Evolutionary conservation across 192 early-diverging fungal species (phyloP).

Genomic region (Coemansia sp.): DNA sequence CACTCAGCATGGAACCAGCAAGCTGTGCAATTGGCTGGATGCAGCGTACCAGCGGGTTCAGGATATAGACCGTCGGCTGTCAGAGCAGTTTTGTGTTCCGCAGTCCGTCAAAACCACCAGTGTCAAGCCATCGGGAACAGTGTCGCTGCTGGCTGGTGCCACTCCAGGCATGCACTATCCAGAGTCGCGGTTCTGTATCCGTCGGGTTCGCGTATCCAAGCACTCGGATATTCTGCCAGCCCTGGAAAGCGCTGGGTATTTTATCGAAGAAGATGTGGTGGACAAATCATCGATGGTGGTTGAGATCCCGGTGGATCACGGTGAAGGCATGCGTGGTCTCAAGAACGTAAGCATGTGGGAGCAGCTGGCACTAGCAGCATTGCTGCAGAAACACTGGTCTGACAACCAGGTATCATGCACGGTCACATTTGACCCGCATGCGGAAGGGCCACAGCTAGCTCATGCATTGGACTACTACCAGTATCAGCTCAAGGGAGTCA

Average conservation of each 20-base stretch:
- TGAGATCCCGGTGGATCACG: conserved; percentile 53
- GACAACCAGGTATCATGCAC: conserved; percentile 57
- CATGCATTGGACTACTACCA: conserved; percentile 53
- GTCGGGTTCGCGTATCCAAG: conserved; percentile 46
- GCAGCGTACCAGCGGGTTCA: conserved; percentile 29
- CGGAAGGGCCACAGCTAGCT: conserved; percentile 23
- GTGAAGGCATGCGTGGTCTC: conserved; percentile 41
- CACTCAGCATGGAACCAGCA: conserved; percentile 19
- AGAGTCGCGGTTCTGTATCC: conserved; percentile 53
- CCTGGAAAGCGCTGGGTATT: conserved; percentile 13
- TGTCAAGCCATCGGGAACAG: conserved; percentile 53
- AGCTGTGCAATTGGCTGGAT: conserved; percentile 38
- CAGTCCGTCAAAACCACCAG: conserved; percentile 50
- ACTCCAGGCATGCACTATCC: conserved; percentile 58
- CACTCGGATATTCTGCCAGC: conserved; percentile 4
- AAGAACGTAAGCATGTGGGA: conserved; percentile 53
- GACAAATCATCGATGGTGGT: conserved; percentile 40
- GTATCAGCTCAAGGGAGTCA: conserved; percentile 53
- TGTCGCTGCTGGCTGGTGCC: conserved; percentile 53
- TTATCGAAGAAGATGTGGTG: conserved; percentile 39
- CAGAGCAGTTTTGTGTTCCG: conserved; percentile 45
- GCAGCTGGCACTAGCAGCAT: conserved; percentile 50
- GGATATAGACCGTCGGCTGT: conserved; percentile 24
- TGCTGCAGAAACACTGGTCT: conserved; percentile 50
- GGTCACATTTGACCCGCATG: conserved; percentile 47